These are phyloP conservation scores for Sporothrix pallida DNA, from an alignment of 2,329 filamentous ascomycete genomes.

Conservation along the genomic window DNA sequence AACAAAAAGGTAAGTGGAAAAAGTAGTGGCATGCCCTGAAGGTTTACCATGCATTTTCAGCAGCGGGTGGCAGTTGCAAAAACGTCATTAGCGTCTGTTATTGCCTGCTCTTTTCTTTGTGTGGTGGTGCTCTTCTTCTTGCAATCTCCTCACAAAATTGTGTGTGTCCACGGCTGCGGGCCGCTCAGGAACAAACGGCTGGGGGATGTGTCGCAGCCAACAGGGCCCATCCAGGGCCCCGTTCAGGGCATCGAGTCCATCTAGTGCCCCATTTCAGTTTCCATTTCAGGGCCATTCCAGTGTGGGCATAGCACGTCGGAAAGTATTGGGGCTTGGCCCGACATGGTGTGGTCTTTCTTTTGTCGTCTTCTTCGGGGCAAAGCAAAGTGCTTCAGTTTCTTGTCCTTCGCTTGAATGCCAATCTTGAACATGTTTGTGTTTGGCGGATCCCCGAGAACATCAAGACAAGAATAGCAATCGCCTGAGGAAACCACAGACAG, in stretches of 20 bases:
- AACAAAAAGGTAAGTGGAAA: conserved; percentile 16
- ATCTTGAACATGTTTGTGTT: not conserved
- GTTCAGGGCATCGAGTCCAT: no score
- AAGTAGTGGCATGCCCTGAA: not conserved
- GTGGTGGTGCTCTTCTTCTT: not conserved
- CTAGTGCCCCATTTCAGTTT: no score
- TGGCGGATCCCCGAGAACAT: not conserved
- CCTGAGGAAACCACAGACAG: not conserved
- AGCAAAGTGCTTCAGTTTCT: not conserved
- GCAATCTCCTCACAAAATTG: not conserved
- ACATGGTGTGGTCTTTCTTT: not conserved
- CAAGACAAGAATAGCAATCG: not conserved
- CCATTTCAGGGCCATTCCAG: not conserved
- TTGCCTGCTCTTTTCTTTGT: conserved; percentile 1
- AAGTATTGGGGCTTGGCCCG: conserved; percentile 18
- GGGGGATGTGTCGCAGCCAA: not conserved
- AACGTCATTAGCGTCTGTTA: conserved; percentile 21
- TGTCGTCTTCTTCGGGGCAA: not conserved
- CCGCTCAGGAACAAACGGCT: conserved; percentile 30
- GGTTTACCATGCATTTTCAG: not conserved
- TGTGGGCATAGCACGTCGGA: conserved; percentile 10
- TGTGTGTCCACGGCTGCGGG: conserved; percentile 25
- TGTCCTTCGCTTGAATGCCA: no score
- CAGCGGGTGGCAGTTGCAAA: conserved; percentile 9
- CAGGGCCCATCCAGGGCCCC: not conserved